Percentiles rank a stretch among this genome's conserved stretches.
These are phyloP conservation scores for Amoebophrya sp. DNA, from an alignment of 169 alveolate species.

Conservation along the genomic window DNA sequence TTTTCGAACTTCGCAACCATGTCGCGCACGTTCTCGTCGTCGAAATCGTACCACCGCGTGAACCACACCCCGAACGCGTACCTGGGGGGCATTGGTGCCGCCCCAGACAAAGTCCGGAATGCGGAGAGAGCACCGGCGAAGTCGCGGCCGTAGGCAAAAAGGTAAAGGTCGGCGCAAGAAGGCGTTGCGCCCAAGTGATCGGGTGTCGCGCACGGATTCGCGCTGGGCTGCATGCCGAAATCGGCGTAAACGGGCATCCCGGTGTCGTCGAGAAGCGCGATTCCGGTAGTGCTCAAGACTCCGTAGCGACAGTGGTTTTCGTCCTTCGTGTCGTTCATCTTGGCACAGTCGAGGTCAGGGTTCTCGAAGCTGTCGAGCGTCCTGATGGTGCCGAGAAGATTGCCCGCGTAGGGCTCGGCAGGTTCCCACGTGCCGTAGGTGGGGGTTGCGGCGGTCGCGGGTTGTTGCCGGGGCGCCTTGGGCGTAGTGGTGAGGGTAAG, in stretches of 20 bases:
- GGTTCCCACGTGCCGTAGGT: neutral
- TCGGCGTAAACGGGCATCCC: neutral
- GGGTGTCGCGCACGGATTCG: neutral
- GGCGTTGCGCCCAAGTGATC: neutral
- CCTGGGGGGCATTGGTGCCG: neutral
- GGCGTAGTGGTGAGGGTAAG: too few species aligned
- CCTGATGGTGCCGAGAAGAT: neutral
- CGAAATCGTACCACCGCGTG: neutral
- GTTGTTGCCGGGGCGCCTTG: too few species aligned
- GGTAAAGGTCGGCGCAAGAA: neutral
- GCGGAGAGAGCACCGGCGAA: neutral
- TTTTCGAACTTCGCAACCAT: neutral
- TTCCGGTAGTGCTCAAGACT: neutral
- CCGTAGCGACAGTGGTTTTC: neutral
- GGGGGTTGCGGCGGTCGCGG: too few species aligned
- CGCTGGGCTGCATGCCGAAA: neutral
- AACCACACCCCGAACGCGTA: neutral
- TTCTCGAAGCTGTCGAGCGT: neutral
- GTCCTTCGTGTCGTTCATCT: neutral
- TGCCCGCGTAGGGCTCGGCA: neutral
- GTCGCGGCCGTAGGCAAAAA: neutral
- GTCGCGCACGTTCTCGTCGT: neutral
- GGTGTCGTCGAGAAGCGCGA: neutral
- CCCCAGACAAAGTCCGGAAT: neutral
- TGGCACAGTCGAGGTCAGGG: neutral